A percentile compares a stretch with the other conserved stretches of the same genome.
phyloP scores from a whole-genome alignment of 2,329 filamentous ascomycete genomes.

The Colletotrichum sp. region DNA sequence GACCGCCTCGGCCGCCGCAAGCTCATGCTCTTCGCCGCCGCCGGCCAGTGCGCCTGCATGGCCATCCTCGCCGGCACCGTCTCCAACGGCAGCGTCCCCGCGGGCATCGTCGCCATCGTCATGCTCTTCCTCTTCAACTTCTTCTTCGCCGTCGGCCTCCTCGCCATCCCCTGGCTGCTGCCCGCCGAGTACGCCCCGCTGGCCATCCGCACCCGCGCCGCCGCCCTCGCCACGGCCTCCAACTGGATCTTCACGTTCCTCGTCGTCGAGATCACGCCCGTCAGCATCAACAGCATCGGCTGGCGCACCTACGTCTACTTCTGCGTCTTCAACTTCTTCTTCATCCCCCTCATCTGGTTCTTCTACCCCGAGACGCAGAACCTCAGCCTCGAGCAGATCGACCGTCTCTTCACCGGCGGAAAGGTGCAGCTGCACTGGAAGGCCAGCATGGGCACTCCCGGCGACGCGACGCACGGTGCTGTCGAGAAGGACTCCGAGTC shows the following conservation, averaged over 20 bases:
- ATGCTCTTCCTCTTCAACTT: conserved; percentile 50
- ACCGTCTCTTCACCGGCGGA: conserved; percentile 38
- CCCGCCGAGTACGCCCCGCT: conserved; percentile 48
- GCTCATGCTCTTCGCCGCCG: conserved; percentile 56
- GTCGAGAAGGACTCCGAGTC: conserved; percentile 14
- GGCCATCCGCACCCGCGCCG: conserved; percentile 40
- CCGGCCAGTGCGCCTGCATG: conserved; percentile 45
- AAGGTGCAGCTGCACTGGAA: conserved; percentile 35
- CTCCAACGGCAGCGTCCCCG: conserved; percentile 35
- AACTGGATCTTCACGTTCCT: conserved; percentile 40
- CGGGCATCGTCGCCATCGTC: conserved; percentile 45
- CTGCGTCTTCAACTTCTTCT: conserved; percentile 37
- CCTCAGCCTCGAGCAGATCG: conserved; percentile 54
- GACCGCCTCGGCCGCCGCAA: conserved; percentile 57
- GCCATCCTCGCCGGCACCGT: conserved; percentile 48
- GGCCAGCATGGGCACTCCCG: conserved; percentile 32
- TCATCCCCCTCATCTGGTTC: conserved; percentile 49
- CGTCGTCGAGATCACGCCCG: conserved; percentile 41
- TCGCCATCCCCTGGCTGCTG: conserved; percentile 43
- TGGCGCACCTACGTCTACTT: conserved; percentile 43
- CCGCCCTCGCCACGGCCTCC: conserved; percentile 39
- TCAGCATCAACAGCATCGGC: conserved; percentile 39
- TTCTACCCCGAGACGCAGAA: conserved; percentile 54
- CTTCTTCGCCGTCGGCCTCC: conserved; percentile 43
- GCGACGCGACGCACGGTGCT: conserved; percentile 21